Evolutionary conservation across 306 rosid species (phyloP), one percentile per base, ranked within the genome.

Genomic region (Pterocarpus macrocarpus): DNA sequence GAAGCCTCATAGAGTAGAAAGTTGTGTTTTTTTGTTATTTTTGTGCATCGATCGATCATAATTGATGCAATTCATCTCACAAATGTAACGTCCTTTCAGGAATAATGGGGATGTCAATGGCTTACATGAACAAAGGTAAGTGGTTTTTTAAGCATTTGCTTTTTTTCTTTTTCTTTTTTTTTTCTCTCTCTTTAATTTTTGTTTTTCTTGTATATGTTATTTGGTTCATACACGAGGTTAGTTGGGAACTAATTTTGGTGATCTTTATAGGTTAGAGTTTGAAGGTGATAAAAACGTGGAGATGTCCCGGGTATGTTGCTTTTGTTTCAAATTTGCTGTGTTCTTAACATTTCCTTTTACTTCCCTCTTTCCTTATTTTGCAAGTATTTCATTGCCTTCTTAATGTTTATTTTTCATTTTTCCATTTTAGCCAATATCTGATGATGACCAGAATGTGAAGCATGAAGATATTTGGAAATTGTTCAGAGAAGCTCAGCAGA

Each of bases 401-500:
- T 10, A 7, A 78, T 66, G 36, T 7, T 66, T 44, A 28, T 30
- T 44, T 15, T 59, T 16, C 34, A 0, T 7, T 78, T 33, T 71
- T 64, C 64, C 16, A 1, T 77, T 73, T 58, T 80, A 91, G 94
- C 35, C 75, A 16, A 57, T 88, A 33, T 65, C 88, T 17, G 52
- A 78, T 34, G 91, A 80, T 52, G 88, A 67, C 64, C 64, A 72
- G 53, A 82, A 74, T 72, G 84, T 55, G 69, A 87, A 86, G 44
- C 80, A 66, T 16, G 75, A 38, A 55, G 86, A 90, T 16, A 82
- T 92, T 85, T 90, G 94, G 97, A 28, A 77, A 66, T 88, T 87
- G 74, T 94, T 94, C 87, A 86, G 77, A 74, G 97, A 91, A 89
- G 97, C 98, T 82, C 97, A 92, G 85, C 94, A 81, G 79, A 94